Evolutionary conservation across 768 basidiomycete genomes (phyloP), one percentile per base, ranked within the genome.

Genomic region (Paxillus ammoniavirescens): DNA sequence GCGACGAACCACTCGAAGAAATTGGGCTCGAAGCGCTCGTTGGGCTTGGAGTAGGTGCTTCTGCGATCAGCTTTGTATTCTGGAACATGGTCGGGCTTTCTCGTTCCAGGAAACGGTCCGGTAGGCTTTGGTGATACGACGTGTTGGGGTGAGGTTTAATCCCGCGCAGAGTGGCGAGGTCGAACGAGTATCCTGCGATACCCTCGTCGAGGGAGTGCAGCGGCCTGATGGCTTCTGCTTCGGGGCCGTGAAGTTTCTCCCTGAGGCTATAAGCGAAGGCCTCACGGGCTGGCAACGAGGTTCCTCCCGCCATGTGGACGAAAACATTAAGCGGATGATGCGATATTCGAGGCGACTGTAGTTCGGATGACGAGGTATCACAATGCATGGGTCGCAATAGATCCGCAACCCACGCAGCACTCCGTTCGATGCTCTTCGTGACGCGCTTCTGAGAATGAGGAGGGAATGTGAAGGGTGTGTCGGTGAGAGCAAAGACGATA

Each of bases 401-500:
- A 33, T 78, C 72, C 0, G 76, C 68, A 0, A 92, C 68, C 91
- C 91, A 93, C 0, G 77, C 68, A 0, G 73, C 63, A 3, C 83
- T 84, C 26, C 91, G 78, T 42, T 91, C 86, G 49, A 91, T 78
- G 61, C 85, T 85, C 64, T 91, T 93, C 26, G 80, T 84, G 5
- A 85, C 68, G 3, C 91, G 82, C 58, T 89, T 92, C 63, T 93
- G 91, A 4, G 90, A 91, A 55, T 82, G 79, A 0, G 87, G 82
- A 0, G 82, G 78, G 3, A 72, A 57, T 0, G 86, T 86, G 63
- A 81, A 83, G 0, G 89, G 87, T 0, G 75, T 82, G 53, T 93
- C 91, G 1, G 82, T 76, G 14, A 93, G 75, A 0, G 90, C 83
- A 47, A 89, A 75, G 12, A 89, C 81, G 14, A 92, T 53, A 58